Conservation (phyloP, 495 filamentous ascomycete genomes). For the Neurospora sublineolata region DNA sequence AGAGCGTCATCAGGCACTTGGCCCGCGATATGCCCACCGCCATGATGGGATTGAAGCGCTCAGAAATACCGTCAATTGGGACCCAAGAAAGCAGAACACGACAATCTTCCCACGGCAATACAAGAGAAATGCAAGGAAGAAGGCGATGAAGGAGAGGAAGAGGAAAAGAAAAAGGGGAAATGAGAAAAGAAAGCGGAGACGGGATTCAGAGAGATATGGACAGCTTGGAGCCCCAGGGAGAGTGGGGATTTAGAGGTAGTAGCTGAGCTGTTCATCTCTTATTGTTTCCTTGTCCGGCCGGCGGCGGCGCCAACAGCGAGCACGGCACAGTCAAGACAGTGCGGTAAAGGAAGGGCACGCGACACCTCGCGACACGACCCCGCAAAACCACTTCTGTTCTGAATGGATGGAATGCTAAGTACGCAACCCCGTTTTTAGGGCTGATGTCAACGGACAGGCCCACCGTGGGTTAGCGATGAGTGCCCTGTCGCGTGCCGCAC, state of each 20-base stretch:
- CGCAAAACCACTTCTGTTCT: neutral
- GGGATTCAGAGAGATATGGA: neutral
- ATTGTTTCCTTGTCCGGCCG: neutral
- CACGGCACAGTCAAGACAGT: neutral
- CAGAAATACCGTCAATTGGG: neutral
- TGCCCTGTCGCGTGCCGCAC: neutral
- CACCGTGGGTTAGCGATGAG: neutral
- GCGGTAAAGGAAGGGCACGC: neutral
- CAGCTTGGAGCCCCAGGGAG: neutral
- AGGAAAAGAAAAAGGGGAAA: neutral
- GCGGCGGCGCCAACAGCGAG: neutral
- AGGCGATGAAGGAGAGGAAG: neutral
- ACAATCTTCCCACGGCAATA: neutral
- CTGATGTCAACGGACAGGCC: neutral
- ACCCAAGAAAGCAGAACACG: neutral
- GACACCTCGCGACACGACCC: neutral
- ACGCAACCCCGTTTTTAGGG: neutral
- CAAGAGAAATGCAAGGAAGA: neutral
- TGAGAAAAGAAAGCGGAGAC: neutral
- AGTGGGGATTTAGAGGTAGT: neutral
- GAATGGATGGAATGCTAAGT: too few species aligned
- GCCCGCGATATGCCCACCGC: constrained; percentile 4
- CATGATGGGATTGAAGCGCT: constrained; percentile 4
- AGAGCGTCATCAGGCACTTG: neutral
- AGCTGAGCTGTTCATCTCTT: neutral